A percentile compares a stretch with the other conserved stretches of the same genome.
phyloP scores from a whole-genome alignment of 345 rosid species.

The Hevea brasiliensis region DNA sequence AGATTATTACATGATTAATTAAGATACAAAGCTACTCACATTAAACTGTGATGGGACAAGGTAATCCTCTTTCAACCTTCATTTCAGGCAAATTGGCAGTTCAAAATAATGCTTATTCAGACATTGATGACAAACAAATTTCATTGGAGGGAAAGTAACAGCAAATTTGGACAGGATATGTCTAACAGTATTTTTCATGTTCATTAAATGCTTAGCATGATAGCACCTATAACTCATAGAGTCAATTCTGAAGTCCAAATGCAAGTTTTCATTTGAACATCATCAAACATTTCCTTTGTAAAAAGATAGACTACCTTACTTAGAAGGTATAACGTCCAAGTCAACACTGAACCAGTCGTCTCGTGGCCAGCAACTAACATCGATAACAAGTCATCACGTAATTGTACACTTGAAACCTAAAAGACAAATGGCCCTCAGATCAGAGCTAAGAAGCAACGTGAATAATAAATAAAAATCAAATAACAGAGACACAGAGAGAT shows the following conservation, averaged over 20 bases:
- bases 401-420: slow-evolving; percentile 80
- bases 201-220: not conserved
- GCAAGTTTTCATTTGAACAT: not conserved
- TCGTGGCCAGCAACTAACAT: slow-evolving; percentile 98
- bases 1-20: not conserved
- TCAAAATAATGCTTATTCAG: not conserved
- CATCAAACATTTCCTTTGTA: not conserved
- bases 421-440: slow-evolving; percentile 8
- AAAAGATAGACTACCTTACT: slow-evolving; percentile 62
- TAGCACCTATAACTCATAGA: too few species aligned
- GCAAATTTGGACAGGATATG: not conserved
- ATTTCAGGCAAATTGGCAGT: not conserved
- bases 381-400: slow-evolving; percentile 90
- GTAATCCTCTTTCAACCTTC: not conserved
- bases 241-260: not conserved
- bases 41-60: not conserved
- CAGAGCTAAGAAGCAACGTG: slow-evolving; percentile 4
- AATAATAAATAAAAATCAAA: not conserved
- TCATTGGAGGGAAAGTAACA: not conserved
- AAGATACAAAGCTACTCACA: not conserved
- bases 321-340: slow-evolving; percentile 94
- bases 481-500: not conserved
- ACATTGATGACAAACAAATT: not conserved
- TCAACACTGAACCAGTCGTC: slow-evolving; percentile 93
- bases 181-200: not conserved